Evolutionary conservation across 2,329 filamentous ascomycete species (phyloP).

Genomic region (Epichloe glyceriae): DNA sequence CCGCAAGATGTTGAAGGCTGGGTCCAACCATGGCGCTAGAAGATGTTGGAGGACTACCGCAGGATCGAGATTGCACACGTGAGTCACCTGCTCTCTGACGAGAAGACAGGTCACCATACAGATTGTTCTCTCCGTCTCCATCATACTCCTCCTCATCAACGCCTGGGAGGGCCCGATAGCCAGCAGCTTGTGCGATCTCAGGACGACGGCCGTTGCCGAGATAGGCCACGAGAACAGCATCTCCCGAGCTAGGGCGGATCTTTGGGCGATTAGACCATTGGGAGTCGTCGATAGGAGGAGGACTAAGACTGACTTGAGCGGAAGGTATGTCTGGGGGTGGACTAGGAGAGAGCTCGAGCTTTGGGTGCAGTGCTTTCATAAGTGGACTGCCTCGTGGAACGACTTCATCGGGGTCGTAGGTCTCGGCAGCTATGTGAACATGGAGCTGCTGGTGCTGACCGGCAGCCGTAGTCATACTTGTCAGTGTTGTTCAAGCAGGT

Average conservation of each 20-base stretch:
- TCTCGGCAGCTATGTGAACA: slow-evolving; percentile 18
- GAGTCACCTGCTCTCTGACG: neutral
- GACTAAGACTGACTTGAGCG: slow-evolving; percentile 22
- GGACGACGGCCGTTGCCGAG: slow-evolving; percentile 51
- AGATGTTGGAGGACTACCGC: neutral
- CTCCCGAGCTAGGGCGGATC: slow-evolving; percentile 43
- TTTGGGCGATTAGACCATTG: slow-evolving; percentile 38
- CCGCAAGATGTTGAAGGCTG: slow-evolving; percentile 19
- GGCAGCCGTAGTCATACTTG: slow-evolving; percentile 28
- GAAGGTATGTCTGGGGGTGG: slow-evolving; percentile 23
- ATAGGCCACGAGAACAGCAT: slow-evolving; percentile 53
- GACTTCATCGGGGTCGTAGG: slow-evolving; percentile 33
- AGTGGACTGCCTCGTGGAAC: slow-evolving; percentile 27
- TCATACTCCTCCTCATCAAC: slow-evolving; percentile 29
- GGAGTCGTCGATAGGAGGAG: slow-evolving; percentile 25
- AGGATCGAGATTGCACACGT: neutral
- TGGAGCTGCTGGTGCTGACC: slow-evolving; percentile 20
- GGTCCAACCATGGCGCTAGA: slow-evolving; percentile 7
- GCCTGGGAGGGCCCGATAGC: slow-evolving; percentile 36
- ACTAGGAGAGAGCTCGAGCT: slow-evolving; percentile 19
- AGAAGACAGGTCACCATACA: neutral
- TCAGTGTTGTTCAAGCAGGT: slow-evolving; percentile 16
- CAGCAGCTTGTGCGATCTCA: slow-evolving; percentile 49
- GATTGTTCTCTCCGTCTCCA: slow-evolving; percentile 14
- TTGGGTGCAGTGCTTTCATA: slow-evolving; percentile 22